Percentiles rank a stretch among this genome's conserved stretches.
Evolutionary conservation across 2,329 filamentous ascomycete species (phyloP).

Genomic region (Coniosporium tulheliwenetii): DNA sequence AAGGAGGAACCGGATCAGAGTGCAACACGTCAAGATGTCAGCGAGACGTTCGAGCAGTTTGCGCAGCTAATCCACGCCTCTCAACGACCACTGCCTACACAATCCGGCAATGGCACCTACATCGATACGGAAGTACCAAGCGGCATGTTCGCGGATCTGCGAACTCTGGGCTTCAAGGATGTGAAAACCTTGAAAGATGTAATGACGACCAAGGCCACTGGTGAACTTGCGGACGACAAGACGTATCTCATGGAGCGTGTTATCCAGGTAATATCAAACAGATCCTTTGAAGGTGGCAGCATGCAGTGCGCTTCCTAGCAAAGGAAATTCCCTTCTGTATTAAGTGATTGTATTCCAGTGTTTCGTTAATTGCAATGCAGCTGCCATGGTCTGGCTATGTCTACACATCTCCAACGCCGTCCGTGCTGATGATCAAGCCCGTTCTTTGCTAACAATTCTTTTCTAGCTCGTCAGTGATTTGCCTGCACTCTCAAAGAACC

Average conservation of each 20-base stretch:
- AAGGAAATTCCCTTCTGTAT: too few species aligned
- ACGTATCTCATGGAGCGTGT: constrained; percentile 62
- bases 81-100: constrained; percentile 44
- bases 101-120: constrained; percentile 49
- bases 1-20: background rate
- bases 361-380: too few species aligned
- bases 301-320: too few species aligned
- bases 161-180: constrained; percentile 34
- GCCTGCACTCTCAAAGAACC: constrained; percentile 44
- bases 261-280: constrained; percentile 34
- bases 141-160: constrained; percentile 41
- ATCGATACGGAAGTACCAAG: constrained; percentile 31
- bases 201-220: constrained; percentile 46
- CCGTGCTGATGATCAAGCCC: too few species aligned
- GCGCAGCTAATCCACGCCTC: constrained; percentile 36
- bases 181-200: constrained; percentile 34
- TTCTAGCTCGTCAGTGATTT: constrained; percentile 46
- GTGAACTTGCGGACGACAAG: constrained; percentile 55
- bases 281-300: background rate
- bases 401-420: too few species aligned
- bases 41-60: constrained; percentile 25
- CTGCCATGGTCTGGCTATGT: too few species aligned
- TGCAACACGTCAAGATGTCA: constrained; percentile 8
- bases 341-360: too few species aligned
- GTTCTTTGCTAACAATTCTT: too few species aligned